Evolutionary conservation across 805 yeast genomes (phyloP).

Genomic region (Lachancea lanzarotensis): DNA sequence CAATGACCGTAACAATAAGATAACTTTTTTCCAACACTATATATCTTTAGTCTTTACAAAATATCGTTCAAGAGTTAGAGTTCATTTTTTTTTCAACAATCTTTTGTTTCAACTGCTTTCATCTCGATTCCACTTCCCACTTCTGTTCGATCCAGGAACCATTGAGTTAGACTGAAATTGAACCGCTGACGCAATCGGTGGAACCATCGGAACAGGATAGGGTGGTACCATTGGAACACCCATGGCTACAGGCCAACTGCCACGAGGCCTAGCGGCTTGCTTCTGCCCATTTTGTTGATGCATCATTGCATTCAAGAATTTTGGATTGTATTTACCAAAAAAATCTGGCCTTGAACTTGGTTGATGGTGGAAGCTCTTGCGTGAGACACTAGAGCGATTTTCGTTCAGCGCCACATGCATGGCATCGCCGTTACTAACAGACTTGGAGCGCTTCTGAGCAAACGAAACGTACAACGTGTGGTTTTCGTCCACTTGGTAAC

Average conservation of each 20-base stretch:
- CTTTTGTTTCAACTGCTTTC: not conserved
- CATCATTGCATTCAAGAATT: conserved; percentile 23
- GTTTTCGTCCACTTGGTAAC: conserved; percentile 39
- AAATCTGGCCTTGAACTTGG: not conserved
- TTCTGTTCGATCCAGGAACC: not conserved
- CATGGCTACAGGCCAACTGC: conserved; percentile 10
- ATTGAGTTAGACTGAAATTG: not conserved
- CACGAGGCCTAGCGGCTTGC: conserved; percentile 8
- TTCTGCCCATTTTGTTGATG: conserved; percentile 15
- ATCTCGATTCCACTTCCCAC: not conserved
- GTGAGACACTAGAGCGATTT: not conserved
- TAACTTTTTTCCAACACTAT: not conserved
- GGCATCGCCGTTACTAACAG: conserved; percentile 7
- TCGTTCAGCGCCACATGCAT: not conserved
- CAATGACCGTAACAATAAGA: not conserved
- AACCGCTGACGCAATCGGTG: not conserved
- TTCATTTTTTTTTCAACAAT: not conserved
- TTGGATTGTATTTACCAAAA: conserved; percentile 19
- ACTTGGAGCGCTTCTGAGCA: conserved; percentile 45
- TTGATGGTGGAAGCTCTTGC: conserved; percentile 4
- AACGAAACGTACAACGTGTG: conserved; percentile 60
- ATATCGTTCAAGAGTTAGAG: not conserved
- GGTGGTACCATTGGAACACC: conserved; percentile 7
- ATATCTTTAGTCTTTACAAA: not conserved
- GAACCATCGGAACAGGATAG: not conserved